Base-by-base conservation (phyloP, 345 rosid species). In the Murraya paniculata region DNA sequence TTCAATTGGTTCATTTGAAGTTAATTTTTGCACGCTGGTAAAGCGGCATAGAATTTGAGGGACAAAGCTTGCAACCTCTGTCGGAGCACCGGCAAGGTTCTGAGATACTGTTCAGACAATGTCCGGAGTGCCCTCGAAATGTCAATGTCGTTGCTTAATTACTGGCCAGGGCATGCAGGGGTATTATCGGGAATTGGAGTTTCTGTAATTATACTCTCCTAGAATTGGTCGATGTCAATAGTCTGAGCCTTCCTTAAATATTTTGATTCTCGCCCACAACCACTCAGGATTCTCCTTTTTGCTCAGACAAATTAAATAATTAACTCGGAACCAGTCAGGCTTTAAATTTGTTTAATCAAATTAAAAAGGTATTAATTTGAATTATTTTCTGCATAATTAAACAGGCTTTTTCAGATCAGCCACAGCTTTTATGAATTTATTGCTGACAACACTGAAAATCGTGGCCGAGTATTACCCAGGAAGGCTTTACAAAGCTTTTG, bases 361-460 rank as follows among this genome's bases (percentile, higher is more conserved):
- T 65, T 64, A 55, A 64, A 25, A 21, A 58, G 48, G 22, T 18
- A 3, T 5, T 33, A 64, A 16, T 76, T 76, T 75, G 71, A 64
- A 64, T 64, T 59, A 41, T 38, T 60, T 45, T 74, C 57, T 9
- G 27, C 7, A 53, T 31, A 50, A 50, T 30, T 24, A 56, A 77
- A 79, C 97, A 96, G 99, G 97, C 88, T 87, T 90, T 89, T 91
- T 88, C 97, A 91, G 98, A 86, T 96, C 98, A 48, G 98, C 95
- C 28, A 90, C 99, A 59, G 88, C 98, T 83, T 94, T 94, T 80
- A 88, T 89, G 88, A 96, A 92, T 83, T 66, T 87, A 45, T 79
- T 92, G 79, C 82, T 94, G 80, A 89, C 94, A 68, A 78, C 97
- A 28, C 90, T 94, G 87, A 96, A 92, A 81, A 86, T 91, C 19